These are phyloP conservation scores for Kwoniella shivajii DNA, from an alignment of 1,284 basidiomycete genomes.

Conservation along the genomic window DNA sequence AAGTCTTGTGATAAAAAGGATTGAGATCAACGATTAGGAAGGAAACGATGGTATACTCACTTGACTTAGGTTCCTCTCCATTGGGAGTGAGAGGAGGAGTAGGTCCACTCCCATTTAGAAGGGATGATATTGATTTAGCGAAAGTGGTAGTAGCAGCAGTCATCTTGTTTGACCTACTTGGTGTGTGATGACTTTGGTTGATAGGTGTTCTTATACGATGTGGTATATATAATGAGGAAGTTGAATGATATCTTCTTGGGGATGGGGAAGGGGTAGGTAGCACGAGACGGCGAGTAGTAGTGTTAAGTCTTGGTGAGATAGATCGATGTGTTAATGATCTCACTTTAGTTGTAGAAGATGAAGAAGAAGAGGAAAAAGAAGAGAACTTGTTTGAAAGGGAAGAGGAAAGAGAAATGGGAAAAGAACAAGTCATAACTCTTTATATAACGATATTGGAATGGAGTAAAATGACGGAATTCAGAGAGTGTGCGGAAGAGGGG, in stretches of 20 bases:
- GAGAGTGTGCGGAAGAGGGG: no score
- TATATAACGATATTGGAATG: no score
- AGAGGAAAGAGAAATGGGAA: background rate
- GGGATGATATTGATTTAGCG: conserved; percentile 4
- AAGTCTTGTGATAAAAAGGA: background rate
- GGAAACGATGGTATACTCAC: conserved; percentile 1
- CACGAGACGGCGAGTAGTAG: background rate
- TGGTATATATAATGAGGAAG: background rate
- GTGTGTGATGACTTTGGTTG: background rate
- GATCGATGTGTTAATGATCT: background rate
- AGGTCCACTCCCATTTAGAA: conserved; percentile 4
- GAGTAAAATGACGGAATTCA: no score
- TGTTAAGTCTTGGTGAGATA: background rate
- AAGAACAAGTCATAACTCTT: background rate
- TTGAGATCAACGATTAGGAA: no score
- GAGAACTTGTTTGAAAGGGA: background rate
- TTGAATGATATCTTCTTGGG: background rate
- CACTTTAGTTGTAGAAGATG: background rate
- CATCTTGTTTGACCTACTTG: conserved; percentile 1
- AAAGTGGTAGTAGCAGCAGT: background rate
- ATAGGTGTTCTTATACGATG: background rate
- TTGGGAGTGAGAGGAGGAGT: conserved; percentile 11
- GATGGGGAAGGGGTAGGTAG: background rate
- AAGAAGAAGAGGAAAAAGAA: background rate
- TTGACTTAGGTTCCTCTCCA: background rate